Conservation (phyloP, 768 basidiomycete species). For the Russula griseocarnosa region DNA sequence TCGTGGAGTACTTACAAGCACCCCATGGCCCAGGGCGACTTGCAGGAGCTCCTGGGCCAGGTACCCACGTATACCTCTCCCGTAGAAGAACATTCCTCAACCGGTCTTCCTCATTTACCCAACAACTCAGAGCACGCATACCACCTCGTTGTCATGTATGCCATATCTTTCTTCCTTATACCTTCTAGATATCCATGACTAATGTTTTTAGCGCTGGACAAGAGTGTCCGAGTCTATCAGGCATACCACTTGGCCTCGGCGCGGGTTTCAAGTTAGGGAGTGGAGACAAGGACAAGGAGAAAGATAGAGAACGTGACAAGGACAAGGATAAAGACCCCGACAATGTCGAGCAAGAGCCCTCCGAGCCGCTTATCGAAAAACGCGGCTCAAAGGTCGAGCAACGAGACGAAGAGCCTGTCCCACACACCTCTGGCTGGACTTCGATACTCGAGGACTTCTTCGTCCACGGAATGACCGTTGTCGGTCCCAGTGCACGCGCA, state of each 20-base stretch:
- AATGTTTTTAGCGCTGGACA: slow-evolving; percentile 55
- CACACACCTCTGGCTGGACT: slow-evolving; percentile 59
- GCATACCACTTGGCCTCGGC: slow-evolving; percentile 73
- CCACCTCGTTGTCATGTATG: slow-evolving; percentile 75
- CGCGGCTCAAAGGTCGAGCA: slow-evolving; percentile 33
- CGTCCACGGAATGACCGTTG: slow-evolving; percentile 38
- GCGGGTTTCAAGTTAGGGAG: slow-evolving; percentile 69
- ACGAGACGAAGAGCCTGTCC: slow-evolving; percentile 20
- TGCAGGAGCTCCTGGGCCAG: slow-evolving; percentile 65
- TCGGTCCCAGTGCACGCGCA: slow-evolving; percentile 30
- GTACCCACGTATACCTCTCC: slow-evolving; percentile 45
- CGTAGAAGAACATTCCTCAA: slow-evolving; percentile 30
- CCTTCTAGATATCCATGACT: slow-evolving; percentile 9
- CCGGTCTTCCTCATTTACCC: slow-evolving; percentile 45
- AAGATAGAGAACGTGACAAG: slow-evolving; percentile 35
- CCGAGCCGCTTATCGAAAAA: slow-evolving; percentile 26
- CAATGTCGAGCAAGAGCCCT: slow-evolving; percentile 24
- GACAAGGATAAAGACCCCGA: slow-evolving; percentile 32
- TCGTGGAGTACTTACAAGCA: slow-evolving; percentile 5
- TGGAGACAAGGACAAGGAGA: slow-evolving; percentile 36
- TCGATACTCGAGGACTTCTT: slow-evolving; percentile 73
- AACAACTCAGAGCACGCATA: slow-evolving; percentile 60
- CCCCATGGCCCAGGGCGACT: slow-evolving; percentile 52
- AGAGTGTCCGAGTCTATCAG: slow-evolving; percentile 79
- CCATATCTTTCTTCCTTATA: slow-evolving; percentile 14